Percentiles rank a stretch among this genome's conserved stretches.
phyloP scores from a whole-genome alignment of 768 basidiomycete species.

The Kockovaella imperatae region DNA sequence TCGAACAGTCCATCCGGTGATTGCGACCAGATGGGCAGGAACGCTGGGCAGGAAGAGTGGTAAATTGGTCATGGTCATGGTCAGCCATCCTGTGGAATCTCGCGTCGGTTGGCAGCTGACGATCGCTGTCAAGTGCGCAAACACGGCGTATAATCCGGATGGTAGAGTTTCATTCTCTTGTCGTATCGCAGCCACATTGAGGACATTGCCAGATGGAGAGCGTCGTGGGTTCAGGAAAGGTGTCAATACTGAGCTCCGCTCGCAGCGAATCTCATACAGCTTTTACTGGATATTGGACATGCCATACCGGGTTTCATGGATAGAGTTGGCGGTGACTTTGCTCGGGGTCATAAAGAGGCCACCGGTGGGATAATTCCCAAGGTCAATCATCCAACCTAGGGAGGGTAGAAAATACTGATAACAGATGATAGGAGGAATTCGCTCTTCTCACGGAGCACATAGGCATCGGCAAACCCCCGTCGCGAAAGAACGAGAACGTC shows the following conservation, averaged over 20 bases:
- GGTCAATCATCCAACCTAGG: no score
- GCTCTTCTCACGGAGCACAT: no score
- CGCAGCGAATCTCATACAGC: slow-evolving; percentile 46
- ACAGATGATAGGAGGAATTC: no score
- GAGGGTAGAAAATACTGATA: no score
- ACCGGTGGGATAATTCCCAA: slow-evolving; percentile 52
- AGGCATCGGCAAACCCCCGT: no score
- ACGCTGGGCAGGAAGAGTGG: slow-evolving; percentile 43
- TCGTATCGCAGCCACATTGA: slow-evolving; percentile 46
- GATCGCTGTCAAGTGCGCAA: slow-evolving; percentile 40
- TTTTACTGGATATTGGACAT: slow-evolving; percentile 47
- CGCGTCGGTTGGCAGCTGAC: neutral
- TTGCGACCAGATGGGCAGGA: slow-evolving; percentile 51
- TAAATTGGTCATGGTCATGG: slow-evolving; percentile 41
- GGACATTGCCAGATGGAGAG: slow-evolving; percentile 37
- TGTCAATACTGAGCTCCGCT: neutral
- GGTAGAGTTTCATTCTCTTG: slow-evolving; percentile 48
- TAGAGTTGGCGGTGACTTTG: slow-evolving; percentile 49
- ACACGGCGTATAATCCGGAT: slow-evolving; percentile 46
- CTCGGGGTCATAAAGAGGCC: slow-evolving; percentile 51
- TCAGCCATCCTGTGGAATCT: slow-evolving; percentile 2
- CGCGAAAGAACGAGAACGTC: no score
- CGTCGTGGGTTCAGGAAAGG: slow-evolving; percentile 26
- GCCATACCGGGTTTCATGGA: slow-evolving; percentile 43
- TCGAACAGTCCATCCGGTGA: slow-evolving; percentile 46